A percentile compares a stretch with the other conserved stretches of the same genome.
Conservation (phyloP, 345 rosid genomes). For the Aethionema arabicum region DNA sequence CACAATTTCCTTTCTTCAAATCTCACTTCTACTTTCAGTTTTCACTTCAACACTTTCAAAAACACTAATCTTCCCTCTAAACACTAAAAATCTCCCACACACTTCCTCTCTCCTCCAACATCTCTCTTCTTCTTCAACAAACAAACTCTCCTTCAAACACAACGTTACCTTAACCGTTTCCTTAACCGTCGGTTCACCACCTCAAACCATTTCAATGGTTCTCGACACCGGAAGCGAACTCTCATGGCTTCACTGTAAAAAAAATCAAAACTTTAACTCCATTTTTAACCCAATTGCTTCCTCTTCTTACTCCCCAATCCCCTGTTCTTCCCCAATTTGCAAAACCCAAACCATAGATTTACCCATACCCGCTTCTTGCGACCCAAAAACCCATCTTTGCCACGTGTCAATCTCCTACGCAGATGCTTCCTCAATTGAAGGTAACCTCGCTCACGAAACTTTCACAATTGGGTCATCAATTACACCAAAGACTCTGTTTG, state of each 20-base stretch:
- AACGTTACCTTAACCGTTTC: conserved; percentile 67
- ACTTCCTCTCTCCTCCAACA: conserved; percentile 60
- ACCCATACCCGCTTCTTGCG: conserved; percentile 57
- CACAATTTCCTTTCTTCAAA: conserved; percentile 20
- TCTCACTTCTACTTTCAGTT: conserved; percentile 36
- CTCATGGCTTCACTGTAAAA: conserved; percentile 77
- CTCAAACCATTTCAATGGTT: conserved; percentile 69
- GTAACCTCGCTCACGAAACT: conserved; percentile 54
- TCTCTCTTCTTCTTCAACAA: conserved; percentile 18
- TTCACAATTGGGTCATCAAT: conserved; percentile 48
- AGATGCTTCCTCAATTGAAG: conserved; percentile 67
- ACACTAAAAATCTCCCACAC: conserved; percentile 54
- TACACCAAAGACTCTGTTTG: conserved; percentile 51
- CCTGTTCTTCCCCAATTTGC: conserved; percentile 54
- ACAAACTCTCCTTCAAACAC: conserved; percentile 56
- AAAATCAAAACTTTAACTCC: conserved; percentile 41
- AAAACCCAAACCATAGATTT: conserved; percentile 60
- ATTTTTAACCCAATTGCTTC: conserved; percentile 51
- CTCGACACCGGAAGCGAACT: conserved; percentile 87
- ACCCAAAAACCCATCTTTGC: conserved; percentile 45
- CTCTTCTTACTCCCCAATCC: conserved; percentile 44
- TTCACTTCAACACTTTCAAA: conserved; percentile 28
- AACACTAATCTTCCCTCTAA: conserved; percentile 50
- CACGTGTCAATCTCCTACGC: conserved; percentile 73
- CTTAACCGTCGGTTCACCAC: conserved; percentile 64